phyloP scores from a whole-genome alignment of 177 flowering plant genomes.

The Tripterygium wilfordii region DNA sequence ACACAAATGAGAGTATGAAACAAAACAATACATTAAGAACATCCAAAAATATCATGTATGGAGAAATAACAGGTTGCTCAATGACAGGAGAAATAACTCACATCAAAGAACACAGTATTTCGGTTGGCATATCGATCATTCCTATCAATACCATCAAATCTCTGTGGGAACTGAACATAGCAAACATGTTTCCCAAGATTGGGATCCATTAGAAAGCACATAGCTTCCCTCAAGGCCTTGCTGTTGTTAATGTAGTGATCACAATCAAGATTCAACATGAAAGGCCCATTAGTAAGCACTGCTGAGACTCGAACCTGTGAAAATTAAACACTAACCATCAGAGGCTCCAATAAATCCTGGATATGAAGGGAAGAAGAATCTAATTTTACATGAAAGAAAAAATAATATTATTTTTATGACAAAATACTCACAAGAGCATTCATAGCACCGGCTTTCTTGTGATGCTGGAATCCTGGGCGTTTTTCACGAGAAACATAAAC shows the following conservation, averaged over 20 bases:
- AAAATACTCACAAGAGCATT: conserved; percentile 52
- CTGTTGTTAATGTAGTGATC: conserved; percentile 28
- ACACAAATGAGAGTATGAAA: no score
- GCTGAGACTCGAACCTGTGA: conserved; percentile 25
- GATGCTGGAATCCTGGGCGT: conserved; percentile 65
- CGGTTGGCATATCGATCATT: conserved; percentile 29
- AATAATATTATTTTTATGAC: background rate
- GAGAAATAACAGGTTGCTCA: no score
- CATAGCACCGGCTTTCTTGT: conserved; percentile 74
- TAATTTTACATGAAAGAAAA: background rate
- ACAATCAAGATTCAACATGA: conserved; percentile 24
- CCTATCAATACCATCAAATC: conserved; percentile 24
- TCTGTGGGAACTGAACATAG: conserved; percentile 26
- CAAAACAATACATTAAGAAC: background rate
- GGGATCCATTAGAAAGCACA: conserved; percentile 31
- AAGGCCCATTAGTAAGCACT: conserved; percentile 25
- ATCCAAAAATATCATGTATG: no score
- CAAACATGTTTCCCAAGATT: conserved; percentile 16
- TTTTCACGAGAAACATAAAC: conserved; percentile 74
- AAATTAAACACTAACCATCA: background rate
- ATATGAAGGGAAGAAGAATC: background rate
- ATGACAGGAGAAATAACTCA: conserved; percentile 8
- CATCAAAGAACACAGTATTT: conserved; percentile 29
- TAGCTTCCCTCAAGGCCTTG: conserved; percentile 24
- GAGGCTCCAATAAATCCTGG: no score